Conservation (phyloP, 352 stramenopile species). For the Phytophthora tentaculata region DNA sequence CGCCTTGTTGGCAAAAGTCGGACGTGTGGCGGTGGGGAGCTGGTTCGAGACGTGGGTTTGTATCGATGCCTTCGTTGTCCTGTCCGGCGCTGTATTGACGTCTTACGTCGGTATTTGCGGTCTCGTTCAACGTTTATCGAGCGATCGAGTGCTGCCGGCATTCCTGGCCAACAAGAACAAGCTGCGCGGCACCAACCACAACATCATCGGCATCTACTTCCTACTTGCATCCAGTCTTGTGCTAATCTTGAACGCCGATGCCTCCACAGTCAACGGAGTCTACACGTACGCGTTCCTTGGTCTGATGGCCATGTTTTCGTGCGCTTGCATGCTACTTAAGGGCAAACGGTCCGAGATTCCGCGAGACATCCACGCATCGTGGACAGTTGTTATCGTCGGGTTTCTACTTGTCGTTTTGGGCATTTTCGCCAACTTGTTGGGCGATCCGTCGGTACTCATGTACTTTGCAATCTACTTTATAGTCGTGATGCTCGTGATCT, state of each 20-base stretch:
- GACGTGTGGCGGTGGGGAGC: slow-evolving; percentile 35
- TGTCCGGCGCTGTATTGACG: slow-evolving; percentile 85
- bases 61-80: slow-evolving; percentile 89
- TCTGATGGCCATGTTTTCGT: slow-evolving; percentile 84
- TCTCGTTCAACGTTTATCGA: slow-evolving; percentile 51
- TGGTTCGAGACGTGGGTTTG: slow-evolving; percentile 64
- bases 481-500: slow-evolving; percentile 71
- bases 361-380: slow-evolving; percentile 63
- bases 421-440: slow-evolving; percentile 83
- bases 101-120: slow-evolving; percentile 84
- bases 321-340: slow-evolving; percentile 86
- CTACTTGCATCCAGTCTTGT: slow-evolving; percentile 68
- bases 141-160: slow-evolving; percentile 60
- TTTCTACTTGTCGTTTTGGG: slow-evolving; percentile 58
- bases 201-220: slow-evolving; percentile 80
- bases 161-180: slow-evolving; percentile 67
- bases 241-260: slow-evolving; percentile 75
- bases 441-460: slow-evolving; percentile 79
- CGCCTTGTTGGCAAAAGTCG: slow-evolving; percentile 75
- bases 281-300: slow-evolving; percentile 89
- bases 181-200: slow-evolving; percentile 74
- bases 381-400: slow-evolving; percentile 39
- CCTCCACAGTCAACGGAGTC: slow-evolving; percentile 73
- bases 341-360: slow-evolving; percentile 81
- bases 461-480: slow-evolving; percentile 90